Evolutionary conservation across 257 asterid species (phyloP), one percentile per base, ranked within the genome.

Genomic region (Avicennia marina): DNA sequence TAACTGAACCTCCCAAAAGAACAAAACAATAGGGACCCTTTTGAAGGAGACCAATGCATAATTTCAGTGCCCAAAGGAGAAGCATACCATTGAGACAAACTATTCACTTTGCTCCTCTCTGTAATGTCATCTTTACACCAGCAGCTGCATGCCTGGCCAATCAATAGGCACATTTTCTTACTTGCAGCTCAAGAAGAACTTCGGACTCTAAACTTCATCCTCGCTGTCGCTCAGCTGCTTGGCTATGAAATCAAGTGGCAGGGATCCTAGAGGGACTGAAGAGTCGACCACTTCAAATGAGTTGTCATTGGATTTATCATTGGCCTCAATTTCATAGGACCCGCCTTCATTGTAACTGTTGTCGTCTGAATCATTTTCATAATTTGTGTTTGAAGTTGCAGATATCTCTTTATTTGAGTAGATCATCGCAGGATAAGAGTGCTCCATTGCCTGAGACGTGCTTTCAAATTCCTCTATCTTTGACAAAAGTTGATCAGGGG

Each of bases 391-490:
- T 51, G 68, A 50, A 53, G 31, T 32, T 6, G 25, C 52, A 9
- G 68, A 62, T 16, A 60, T 25, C 52, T 41, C 66, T 7, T 42
- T 47, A 12, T 21, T 54, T 15, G 88, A 59, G 49, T 76, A 56
- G 36, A 83, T 75, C 36, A 65, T 51, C 45, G 90, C 96, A 3
- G 95, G 94, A 51, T 80, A 86, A 0, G 98, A 78, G 78, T 91
- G 95, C 40, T 71, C 87, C 25, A 64, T 50, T 41, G 89, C 84
- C 74, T 79, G 96, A 17, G 91, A 76, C 15, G 50, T 29, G 64
- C 64, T 72, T 8, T 72, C 87, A n/a, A 93, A 89, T 49, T 81
- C 89, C 74, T 93, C 97, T 59, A 93, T 89, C 68, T 75, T 76
- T 50, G 76, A 73, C 70, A 89, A 34, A 10, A 93, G 95, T 46